Evolutionary conservation across 2,329 filamentous ascomycete genomes (phyloP), one percentile per base, ranked within the genome.

Genomic region (Delphinella strobiligena): DNA sequence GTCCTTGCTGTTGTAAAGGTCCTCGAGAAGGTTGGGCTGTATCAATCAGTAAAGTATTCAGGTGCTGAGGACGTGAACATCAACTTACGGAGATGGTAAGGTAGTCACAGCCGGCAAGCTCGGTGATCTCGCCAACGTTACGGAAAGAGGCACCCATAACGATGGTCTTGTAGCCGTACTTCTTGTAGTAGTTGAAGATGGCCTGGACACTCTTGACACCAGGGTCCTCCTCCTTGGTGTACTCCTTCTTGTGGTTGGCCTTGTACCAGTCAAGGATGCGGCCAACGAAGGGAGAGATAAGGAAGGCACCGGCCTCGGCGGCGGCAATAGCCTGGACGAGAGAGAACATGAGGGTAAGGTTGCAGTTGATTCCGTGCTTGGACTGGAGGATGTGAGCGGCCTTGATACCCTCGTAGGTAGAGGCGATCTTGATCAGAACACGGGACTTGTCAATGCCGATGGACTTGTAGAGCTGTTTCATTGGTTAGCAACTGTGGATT

Each of bases 161-260:
- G 56, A 96, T 95, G 65, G 91, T 98, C 58, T 93, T 94, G 81
- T 98, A 95, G 65, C 83, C 86, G 66, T 72, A 85, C 77, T 96
- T 96, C 85, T 98, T 98, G 82, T 98, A 98, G 84, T 98, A 98
- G 78, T 98, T 91, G 80, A 82, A 98, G 72, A 98, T 98, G 66
- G 58, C 61, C 75, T 89, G 75, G 60, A 98, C 91, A 51, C 82
- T 89, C 71, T 85, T 76, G 66, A 98, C 91, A 73, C 91, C 91
- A 42, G 91, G 91, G 73, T 98, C 91, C 64, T 93, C 84, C 66
- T 83, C 71, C 64, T 86, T 76, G 62, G 72, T 59, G 79, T 88
- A 98, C 52, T 91, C 83, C 77, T 93, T 88, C 80, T 93, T 93
- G 65, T 79, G 84, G 54, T 79, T 71, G 44, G 85, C 85, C 85